These are phyloP conservation scores for Eutrema salsugineum DNA, from an alignment of 441 rosid species.

Conservation along the genomic window DNA sequence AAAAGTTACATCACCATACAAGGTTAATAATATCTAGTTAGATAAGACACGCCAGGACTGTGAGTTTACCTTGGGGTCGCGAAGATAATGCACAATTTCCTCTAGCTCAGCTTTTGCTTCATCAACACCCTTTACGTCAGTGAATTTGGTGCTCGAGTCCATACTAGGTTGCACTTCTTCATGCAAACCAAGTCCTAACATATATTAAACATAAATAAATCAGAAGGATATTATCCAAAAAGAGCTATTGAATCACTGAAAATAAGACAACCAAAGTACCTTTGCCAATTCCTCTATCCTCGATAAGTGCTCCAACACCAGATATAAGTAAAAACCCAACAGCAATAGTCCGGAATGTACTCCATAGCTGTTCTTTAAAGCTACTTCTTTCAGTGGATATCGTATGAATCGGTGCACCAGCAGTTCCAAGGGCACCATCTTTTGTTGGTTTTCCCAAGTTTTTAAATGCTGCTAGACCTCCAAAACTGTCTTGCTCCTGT, in stretches of 20 bases:
- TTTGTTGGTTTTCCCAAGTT: constrained; percentile 66
- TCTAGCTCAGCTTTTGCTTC: constrained; percentile 96
- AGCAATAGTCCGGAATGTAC: constrained; percentile 73
- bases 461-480: constrained; percentile 61
- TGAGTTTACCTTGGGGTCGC: constrained; percentile 85
- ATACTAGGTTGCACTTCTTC: constrained; percentile 95
- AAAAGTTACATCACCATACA: background rate
- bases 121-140: constrained; percentile 93
- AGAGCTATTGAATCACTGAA: background rate
- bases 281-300: constrained; percentile 86
- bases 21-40: background rate
- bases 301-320: constrained; percentile 90
- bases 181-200: constrained; percentile 77
- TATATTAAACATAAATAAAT: background rate
- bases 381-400: constrained; percentile 78
- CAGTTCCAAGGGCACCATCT: constrained; percentile 76
- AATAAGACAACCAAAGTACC: constrained; percentile 39
- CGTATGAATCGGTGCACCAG: constrained; percentile 86
- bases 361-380: constrained; percentile 95
- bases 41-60: background rate
- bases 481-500: constrained; percentile 53
- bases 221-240: background rate
- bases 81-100: constrained; percentile 95
- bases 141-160: constrained; percentile 88
- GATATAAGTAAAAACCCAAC: constrained; percentile 82